phyloP scores from a whole-genome alignment of 352 stramenopile genomes.

The Nothophytophthora sp. region DNA sequence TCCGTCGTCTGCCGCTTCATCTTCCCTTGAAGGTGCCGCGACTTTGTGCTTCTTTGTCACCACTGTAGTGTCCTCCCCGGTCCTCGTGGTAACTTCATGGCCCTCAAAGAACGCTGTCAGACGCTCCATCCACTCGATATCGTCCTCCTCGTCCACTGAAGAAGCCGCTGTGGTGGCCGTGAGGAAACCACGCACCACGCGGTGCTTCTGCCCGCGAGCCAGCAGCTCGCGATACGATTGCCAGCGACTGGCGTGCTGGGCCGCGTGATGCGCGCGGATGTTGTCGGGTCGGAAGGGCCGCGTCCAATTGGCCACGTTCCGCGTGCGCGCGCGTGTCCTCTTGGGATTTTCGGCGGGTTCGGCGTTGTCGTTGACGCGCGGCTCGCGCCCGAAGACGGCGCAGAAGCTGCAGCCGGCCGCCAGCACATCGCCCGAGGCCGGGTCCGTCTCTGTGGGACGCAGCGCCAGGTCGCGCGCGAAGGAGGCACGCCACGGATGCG shows the following conservation, averaged over 20 bases:
- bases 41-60: too few relatives aligned
- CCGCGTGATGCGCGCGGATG: slow-evolving; percentile 40
- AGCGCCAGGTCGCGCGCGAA: slow-evolving; percentile 37
- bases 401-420: slow-evolving; percentile 40
- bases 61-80: too few relatives aligned
- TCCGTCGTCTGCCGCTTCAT: too few relatives aligned
- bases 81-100: too few relatives aligned
- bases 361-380: not conserved
- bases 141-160: not conserved
- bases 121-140: not conserved
- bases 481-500: slow-evolving; percentile 33
- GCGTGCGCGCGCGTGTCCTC: slow-evolving; percentile 28
- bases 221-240: slow-evolving; percentile 27
- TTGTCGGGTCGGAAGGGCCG: slow-evolving; percentile 43
- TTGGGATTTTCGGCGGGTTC: not conserved
- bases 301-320: slow-evolving; percentile 36
- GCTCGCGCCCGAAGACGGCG: slow-evolving; percentile 37
- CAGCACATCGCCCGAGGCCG: slow-evolving; percentile 28
- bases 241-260: slow-evolving; percentile 38
- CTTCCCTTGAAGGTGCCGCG: too few relatives aligned
- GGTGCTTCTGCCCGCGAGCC: slow-evolving; percentile 18
- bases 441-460: slow-evolving; percentile 26
- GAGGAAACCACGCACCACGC: not conserved
- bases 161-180: too few relatives aligned
- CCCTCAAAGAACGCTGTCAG: slow-evolving; percentile 21